Evolutionary conservation across 306 rosid genomes (phyloP), one percentile per base, ranked within the genome.

Genomic region (Phaseolus lunatus): DNA sequence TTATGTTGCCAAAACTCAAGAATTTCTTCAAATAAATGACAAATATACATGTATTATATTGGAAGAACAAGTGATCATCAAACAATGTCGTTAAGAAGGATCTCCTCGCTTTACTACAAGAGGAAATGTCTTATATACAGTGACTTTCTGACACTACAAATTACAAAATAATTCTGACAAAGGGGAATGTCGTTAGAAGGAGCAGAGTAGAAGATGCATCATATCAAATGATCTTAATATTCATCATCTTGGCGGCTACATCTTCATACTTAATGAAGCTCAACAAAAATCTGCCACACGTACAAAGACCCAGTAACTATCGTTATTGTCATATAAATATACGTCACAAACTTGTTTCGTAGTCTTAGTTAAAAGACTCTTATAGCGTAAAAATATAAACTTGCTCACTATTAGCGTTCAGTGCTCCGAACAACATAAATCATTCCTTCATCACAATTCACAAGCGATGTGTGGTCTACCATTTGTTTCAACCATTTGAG

Each of bases 231-330:
- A 31, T 31, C 35, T 5, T 31, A 31, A 31, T 31, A 31, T 31
- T 31, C 7, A 31, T 5, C 27, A 31, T 70, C 56, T 41, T 62
- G 23, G 24, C 57, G 10, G 50, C 65, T 31, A 47, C 66, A 0
- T 65, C 75, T 52, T 74, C 67, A 49, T 61, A 52, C 56, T 22
- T 47, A 29, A 44, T 5, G 59, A 35, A 37, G 84, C 72, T 56
- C 80, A n/a, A 50, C 24, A 27, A 63, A 77, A 68, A 72, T 77
- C 90, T 87, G 88, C 70, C 77, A 84, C 47, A 37, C 22, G 26
- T 3, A 84, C 64, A 58, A 48, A 3, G n/a, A 58, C 33, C 31
- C 50, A 47, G 11, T n/a, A 45, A 73, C 56, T 12, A 66, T 66
- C 56, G 16, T 12, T 23, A 72, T 64, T 56, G 52, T 12, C 48